Evolutionary conservation across 2,329 filamentous ascomycete species (phyloP).

Genomic region (Diaporthe helianthi): DNA sequence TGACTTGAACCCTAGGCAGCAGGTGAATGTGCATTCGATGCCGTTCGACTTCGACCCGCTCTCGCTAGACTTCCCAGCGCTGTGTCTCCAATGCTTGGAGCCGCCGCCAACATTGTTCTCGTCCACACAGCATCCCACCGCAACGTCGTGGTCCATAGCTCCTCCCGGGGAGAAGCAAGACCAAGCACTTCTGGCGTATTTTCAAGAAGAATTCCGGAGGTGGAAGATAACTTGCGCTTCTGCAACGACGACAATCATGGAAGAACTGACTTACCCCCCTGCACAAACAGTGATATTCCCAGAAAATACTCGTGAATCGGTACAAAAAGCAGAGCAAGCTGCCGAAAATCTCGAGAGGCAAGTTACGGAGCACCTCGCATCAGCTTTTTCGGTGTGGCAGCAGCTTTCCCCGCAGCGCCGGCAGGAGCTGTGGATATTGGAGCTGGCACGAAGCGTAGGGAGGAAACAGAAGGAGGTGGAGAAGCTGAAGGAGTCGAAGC

Average conservation of each 20-base stretch:
- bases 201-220: constrained; percentile 70
- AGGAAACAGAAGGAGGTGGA: constrained; percentile 63
- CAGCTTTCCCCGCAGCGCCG: constrained; percentile 63
- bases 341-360: constrained; percentile 71
- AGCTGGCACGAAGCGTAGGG: constrained; percentile 66
- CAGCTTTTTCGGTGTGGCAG: constrained; percentile 80
- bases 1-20: constrained; percentile 50
- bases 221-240: constrained; percentile 65
- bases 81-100: constrained; percentile 82
- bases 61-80: constrained; percentile 82
- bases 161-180: constrained; percentile 78
- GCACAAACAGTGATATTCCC: constrained; percentile 45
- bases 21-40: constrained; percentile 61
- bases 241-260: constrained; percentile 56
- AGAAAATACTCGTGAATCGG: constrained; percentile 53
- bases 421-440: constrained; percentile 66
- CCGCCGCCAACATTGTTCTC: constrained; percentile 84
- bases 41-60: constrained; percentile 85
- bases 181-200: constrained; percentile 72
- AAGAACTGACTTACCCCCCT: constrained; percentile 60
- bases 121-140: constrained; percentile 77
- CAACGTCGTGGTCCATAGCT: constrained; percentile 80
- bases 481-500: constrained; percentile 57
- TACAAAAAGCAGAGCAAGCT: constrained; percentile 56
- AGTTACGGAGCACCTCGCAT: constrained; percentile 76